Percentiles rank a stretch among this genome's conserved stretches.
These are phyloP conservation scores for Trichosporon sp. DNA, from an alignment of 1,284 basidiomycete genomes.

Conservation along the genomic window DNA sequence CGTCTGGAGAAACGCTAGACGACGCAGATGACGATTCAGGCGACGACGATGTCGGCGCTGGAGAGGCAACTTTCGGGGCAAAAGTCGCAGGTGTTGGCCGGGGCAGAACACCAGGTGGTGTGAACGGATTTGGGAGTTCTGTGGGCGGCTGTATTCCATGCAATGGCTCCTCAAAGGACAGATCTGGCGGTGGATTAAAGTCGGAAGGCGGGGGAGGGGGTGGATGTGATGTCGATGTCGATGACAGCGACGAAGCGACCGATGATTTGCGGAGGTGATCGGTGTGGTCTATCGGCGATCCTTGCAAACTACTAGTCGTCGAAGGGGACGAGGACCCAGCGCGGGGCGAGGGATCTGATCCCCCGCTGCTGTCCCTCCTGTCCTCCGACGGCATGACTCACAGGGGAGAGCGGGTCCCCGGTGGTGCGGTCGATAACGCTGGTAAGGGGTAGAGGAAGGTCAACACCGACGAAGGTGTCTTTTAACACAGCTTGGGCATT, in stretches of 20 bases:
- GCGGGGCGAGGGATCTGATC: background rate
- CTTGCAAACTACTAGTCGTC: background rate
- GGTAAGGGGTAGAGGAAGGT: background rate
- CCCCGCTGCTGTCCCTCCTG: background rate
- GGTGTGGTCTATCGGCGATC: background rate
- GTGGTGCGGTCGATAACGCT: background rate
- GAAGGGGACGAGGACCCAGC: background rate
- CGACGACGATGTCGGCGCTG: background rate
- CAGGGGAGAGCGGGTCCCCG: background rate
- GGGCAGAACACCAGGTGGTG: background rate
- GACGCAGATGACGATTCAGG: background rate
- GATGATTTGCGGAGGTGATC: background rate
- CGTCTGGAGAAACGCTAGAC: background rate
- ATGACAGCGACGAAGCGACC: background rate
- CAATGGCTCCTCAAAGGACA: constrained; percentile 16
- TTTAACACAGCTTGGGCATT: background rate
- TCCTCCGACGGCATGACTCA: background rate
- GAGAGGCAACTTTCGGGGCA: background rate
- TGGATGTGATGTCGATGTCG: background rate
- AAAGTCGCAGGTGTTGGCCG: background rate
- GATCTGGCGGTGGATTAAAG: constrained; percentile 39
- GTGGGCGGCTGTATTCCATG: constrained; percentile 17
- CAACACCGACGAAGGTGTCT: background rate
- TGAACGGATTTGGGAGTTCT: background rate
- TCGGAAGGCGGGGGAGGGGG: constrained; percentile 33